Percentiles rank a stretch among this genome's conserved stretches.
phyloP scores from a whole-genome alignment of 192 early-diverging fungal genomes.

The Podila epicladia region DNA sequence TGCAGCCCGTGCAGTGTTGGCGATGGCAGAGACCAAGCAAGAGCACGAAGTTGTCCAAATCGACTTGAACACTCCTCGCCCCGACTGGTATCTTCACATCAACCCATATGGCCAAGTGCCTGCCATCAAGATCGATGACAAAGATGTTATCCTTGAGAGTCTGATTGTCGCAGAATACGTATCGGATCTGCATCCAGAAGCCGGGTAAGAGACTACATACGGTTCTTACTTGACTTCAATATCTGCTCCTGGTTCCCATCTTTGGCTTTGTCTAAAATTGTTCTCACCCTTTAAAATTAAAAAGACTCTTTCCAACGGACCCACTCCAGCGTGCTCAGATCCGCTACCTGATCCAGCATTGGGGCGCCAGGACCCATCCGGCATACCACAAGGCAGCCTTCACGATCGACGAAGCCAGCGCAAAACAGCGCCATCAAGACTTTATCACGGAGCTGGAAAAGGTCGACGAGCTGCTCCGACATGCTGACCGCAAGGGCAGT shows the following conservation, averaged over 20 bases:
- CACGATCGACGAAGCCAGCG: conserved; percentile 9
- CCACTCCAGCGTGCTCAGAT: conserved; percentile 52
- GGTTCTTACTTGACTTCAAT: not conserved
- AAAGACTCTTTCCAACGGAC: conserved; percentile 53
- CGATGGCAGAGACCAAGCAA: conserved; percentile 64
- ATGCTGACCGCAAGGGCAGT: conserved; percentile 10
- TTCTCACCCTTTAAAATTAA: not conserved
- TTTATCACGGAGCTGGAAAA: conserved; percentile 32
- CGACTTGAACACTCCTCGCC: conserved; percentile 56
- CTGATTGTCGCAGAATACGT: conserved; percentile 71
- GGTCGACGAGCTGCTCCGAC: conserved; percentile 16
- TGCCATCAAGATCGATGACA: conserved; percentile 60
- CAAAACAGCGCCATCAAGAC: conserved; percentile 14
- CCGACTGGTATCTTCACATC: conserved; percentile 54
- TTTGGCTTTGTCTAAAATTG: not conserved
- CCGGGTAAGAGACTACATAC: conserved; percentile 30
- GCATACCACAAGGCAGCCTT: conserved; percentile 24
- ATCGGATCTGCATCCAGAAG: conserved; percentile 65
- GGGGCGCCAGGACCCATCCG: conserved; percentile 18
- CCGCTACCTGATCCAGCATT: conserved; percentile 56
- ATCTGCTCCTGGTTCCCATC: no score
- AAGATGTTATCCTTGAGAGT: conserved; percentile 67
- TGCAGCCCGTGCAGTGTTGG: conserved; percentile 71
- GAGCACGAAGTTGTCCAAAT: conserved; percentile 64
- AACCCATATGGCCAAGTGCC: conserved; percentile 76